Base-by-base conservation (phyloP, 2,329 filamentous ascomycete genomes). In the Mycogone perniciosa region DNA sequence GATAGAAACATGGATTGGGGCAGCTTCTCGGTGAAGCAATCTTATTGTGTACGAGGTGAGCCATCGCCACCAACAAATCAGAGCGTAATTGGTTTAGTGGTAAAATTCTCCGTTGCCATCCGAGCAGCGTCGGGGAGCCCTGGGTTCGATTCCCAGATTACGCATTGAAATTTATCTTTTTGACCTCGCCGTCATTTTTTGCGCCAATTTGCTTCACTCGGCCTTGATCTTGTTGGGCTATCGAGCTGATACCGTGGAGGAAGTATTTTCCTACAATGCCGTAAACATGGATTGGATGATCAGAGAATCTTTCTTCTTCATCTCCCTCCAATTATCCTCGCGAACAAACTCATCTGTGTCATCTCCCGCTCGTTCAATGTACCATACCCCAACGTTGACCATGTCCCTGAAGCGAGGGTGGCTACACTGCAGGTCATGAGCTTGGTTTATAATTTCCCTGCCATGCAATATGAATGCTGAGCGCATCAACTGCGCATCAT, bases 41-140 rank as follows among this genome's bases (percentile, higher is more conserved):
- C 20, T 35, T 35, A 11, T 11, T 35, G 11, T 35, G 11, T 35
- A 35, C 33, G 11, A 35, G 33, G 7, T 35, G 33, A 8, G 7
- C 11, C 33, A 6, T 42, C 31, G 5, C 6, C 33, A 53, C 34
- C 29, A 43, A 31, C 31, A 13, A n/a, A 38, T 31, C 27, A 20
- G 31, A 38, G 56, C 56, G 56, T 57, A 50, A 52, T 55, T 58
- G 56, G 56, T 58, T 58, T 56, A 57, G 56, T 57, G 56, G 56
- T 57, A 57, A 56, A 57, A 57, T 57, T 53, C 56, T 54, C 51
- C 56, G 56, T 57, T 57, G 56, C 56, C 56, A 57, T 57, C 53
- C 55, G 50, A 48, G 48, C 50, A 52, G 50, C 50, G 50, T 52
- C 52, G 52, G 46, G 48, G 52, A 50, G 52, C 52, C 56, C 56